Conservation (phyloP, 176 grass and related monocot species). For the Oryza longistaminata region DNA sequence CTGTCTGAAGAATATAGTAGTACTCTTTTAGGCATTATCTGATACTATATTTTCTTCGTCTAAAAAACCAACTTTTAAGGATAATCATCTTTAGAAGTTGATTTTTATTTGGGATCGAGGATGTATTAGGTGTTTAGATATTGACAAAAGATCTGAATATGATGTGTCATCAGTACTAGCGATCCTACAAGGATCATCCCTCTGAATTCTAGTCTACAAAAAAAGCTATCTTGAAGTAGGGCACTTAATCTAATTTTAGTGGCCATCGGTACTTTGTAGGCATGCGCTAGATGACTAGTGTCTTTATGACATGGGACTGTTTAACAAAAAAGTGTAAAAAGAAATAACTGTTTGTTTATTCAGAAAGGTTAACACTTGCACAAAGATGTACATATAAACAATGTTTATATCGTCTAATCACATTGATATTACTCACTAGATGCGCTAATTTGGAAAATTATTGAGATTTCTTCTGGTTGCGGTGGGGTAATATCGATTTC, state of each 20-base stretch:
- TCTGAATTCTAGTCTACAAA: background rate
- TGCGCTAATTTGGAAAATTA: background rate
- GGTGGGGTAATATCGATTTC: background rate
- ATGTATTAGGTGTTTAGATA: background rate
- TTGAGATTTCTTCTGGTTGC: background rate
- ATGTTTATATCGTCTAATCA: background rate
- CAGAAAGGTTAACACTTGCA: background rate
- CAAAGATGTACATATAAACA: background rate
- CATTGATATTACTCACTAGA: background rate
- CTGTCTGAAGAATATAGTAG: background rate
- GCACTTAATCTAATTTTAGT: conserved; percentile 3
- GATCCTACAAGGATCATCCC: background rate
- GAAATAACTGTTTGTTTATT: background rate
- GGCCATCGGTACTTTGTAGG: conserved; percentile 25
- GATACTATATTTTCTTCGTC: too few species aligned
- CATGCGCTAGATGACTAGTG: background rate
- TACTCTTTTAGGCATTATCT: background rate
- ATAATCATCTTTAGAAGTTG: too few species aligned
- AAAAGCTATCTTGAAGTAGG: conserved; percentile 5
- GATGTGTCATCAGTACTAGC: background rate
- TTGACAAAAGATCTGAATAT: conserved; percentile 2
- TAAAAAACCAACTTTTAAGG: too few species aligned
- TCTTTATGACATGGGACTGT: background rate
- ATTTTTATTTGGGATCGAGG: too few species aligned
- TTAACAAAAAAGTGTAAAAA: background rate